These are phyloP conservation scores for Elasticomyces elasticus DNA, from an alignment of 495 filamentous ascomycete genomes.

Conservation along the genomic window DNA sequence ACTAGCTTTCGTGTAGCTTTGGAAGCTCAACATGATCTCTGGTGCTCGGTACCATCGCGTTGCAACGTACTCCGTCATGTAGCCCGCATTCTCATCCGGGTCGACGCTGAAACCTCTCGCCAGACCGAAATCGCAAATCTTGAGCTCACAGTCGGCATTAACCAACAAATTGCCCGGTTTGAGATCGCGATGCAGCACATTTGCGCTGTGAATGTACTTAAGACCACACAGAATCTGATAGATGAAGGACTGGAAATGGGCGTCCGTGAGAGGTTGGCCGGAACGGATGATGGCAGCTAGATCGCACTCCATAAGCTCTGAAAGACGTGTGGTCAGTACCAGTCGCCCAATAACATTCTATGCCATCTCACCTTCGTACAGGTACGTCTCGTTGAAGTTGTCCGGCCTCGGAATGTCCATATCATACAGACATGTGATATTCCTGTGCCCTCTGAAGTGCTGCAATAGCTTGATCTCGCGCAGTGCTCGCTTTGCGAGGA, in stretches of 20 bases:
- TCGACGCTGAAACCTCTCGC: constrained; percentile 83
- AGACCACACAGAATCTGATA: constrained; percentile 97
- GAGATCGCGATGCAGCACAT: constrained; percentile 93
- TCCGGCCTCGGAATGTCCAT: constrained; percentile 98
- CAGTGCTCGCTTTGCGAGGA: constrained; percentile 91
- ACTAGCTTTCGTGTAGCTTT: constrained; percentile 98
- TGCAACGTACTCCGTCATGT: constrained; percentile 99
- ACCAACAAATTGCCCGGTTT: constrained; percentile 95
- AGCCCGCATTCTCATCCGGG: constrained; percentile 93
- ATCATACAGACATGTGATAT: constrained; percentile 94
- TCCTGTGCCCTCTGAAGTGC: constrained; percentile 80
- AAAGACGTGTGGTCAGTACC: constrained; percentile 9
- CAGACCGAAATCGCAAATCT: constrained; percentile 97
- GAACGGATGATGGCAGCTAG: constrained; percentile 96
- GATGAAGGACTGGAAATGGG: constrained; percentile 99
- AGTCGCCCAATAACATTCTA: neutral
- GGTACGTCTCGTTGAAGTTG: constrained; percentile 98
- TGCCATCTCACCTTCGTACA: constrained; percentile 72
- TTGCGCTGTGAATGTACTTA: constrained; percentile 99
- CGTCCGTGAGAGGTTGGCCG: constrained; percentile 94
- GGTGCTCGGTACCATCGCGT: constrained; percentile 98
- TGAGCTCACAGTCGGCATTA: constrained; percentile 98
- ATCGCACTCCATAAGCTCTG: constrained; percentile 99
- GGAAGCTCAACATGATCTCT: constrained; percentile 99
- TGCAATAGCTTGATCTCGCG: constrained; percentile 97